Conservation (phyloP, 1,284 basidiomycete species). For the Taiwanofungus camphoratus region DNA sequence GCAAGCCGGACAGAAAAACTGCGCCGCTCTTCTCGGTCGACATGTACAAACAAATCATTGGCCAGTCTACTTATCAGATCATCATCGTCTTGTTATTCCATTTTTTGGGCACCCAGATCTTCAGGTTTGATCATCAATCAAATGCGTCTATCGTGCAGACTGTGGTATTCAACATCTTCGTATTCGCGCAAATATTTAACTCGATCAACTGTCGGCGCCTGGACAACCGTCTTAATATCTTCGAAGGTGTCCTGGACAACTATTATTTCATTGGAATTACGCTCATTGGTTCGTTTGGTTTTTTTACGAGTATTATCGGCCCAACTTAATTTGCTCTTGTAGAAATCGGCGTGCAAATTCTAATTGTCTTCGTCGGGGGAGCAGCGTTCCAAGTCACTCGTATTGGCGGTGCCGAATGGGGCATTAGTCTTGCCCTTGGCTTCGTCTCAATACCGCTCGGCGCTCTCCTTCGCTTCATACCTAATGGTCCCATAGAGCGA, state of each 20-base stretch:
- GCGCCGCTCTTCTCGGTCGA: conserved; percentile 87
- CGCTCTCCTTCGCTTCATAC: conserved; percentile 75
- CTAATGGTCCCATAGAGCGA: conserved; percentile 76
- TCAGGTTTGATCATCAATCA: conserved; percentile 47
- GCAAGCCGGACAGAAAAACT: conserved; percentile 86
- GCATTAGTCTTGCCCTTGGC: conserved; percentile 85
- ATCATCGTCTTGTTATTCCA: conserved; percentile 84
- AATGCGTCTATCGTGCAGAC: conserved; percentile 67
- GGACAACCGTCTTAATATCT: conserved; percentile 84
- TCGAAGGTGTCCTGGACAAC: conserved; percentile 79
- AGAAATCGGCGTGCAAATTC: conserved; percentile 84
- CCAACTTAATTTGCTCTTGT: conserved; percentile 9
- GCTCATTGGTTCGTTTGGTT: conserved; percentile 55
- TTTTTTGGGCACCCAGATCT: conserved; percentile 74
- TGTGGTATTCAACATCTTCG: conserved; percentile 94
- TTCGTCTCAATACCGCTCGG: conserved; percentile 86
- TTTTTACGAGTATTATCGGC: conserved; percentile 5
- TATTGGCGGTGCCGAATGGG: conserved; percentile 86
- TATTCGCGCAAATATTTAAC: conserved; percentile 95
- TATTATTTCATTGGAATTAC: conserved; percentile 88
- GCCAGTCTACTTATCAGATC: conserved; percentile 89
- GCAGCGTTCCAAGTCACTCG: conserved; percentile 87
- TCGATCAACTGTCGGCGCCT: conserved; percentile 89
- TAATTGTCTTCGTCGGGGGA: conserved; percentile 91
- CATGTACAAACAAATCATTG: conserved; percentile 93